These are phyloP conservation scores for Trichoderma erinaceum DNA, from an alignment of 495 filamentous ascomycete species.

Conservation along the genomic window DNA sequence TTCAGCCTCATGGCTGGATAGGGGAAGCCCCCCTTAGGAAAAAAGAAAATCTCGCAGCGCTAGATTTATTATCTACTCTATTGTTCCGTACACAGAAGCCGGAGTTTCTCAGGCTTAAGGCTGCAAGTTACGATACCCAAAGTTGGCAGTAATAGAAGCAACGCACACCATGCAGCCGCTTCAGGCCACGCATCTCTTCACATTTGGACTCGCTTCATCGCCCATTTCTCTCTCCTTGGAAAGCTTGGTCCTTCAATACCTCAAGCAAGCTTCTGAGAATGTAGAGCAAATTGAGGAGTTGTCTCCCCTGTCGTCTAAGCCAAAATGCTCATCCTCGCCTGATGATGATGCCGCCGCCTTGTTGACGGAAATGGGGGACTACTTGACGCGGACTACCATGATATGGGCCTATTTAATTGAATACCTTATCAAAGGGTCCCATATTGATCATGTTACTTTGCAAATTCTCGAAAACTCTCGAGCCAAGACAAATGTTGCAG, in stretches of 20 bases:
- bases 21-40: not conserved
- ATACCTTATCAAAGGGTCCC: not conserved
- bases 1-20: slow-evolving; percentile 2
- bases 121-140: not conserved
- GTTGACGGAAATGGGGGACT: slow-evolving; percentile 10
- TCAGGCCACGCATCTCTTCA: not conserved
- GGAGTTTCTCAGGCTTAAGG: not conserved
- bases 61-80: not conserved
- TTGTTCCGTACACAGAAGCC: not conserved
- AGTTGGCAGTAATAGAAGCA: not conserved
- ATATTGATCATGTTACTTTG: slow-evolving; percentile 2
- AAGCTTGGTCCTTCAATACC: not conserved
- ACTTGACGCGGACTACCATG: not conserved
- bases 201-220: not conserved
- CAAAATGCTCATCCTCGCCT: not conserved
- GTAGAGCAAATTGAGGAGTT: not conserved
- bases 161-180: not conserved
- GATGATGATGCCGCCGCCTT: not conserved
- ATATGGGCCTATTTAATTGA: not conserved
- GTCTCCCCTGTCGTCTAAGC: not conserved
- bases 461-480: not conserved
- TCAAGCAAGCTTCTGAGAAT: not conserved
- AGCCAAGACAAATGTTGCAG: not conserved
- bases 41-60: not conserved
- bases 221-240: not conserved